Base-by-base conservation (phyloP, 306 rosid genomes). In the Malus fusca region DNA sequence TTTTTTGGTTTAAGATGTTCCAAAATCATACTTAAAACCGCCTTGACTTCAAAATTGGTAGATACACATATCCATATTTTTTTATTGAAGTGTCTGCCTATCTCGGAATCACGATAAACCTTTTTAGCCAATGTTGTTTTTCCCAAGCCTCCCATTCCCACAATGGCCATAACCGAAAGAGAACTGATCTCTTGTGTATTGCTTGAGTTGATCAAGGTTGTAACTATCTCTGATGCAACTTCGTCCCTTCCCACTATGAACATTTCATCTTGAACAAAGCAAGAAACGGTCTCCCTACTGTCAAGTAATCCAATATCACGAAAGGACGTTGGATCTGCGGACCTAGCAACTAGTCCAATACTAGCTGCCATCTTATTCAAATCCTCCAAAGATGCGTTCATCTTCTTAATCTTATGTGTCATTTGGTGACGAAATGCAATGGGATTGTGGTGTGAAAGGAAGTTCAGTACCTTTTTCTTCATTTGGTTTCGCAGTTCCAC, bases 31-130 rank as follows among this genome's bases (percentile, higher is more conserved):
- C 46, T 26, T 52, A 79, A 52, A 30, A 79, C 73, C 7, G 48
- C 12, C 23, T 73, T 73, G 4, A 79, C 60, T 3, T 66, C 63
- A 67, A 79, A 79, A 55, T 43, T n/a, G 19, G 68, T 44, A 1
- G 82, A 79, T 0, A 79, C 78, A 56, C 82, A 79, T 3, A 79
- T 68, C 78, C 82, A 79, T 28, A 73, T 66, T 37, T 21, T 55
- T 30, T 11, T 43, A 35, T 67, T 44, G 11, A 79, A 79, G 23
- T 30, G 58, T 37, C 33, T 37, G 22, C 22, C n/a, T n/a, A 73
- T 51, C 25, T n/a, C 2, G 25, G 30, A 67, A 26, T 73, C 40
- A 56, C 73, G 60, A 71, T 61, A 72, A 0, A 73, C 30, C 0
- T 11, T 33, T 31, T 79, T 73, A 5, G 69, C 63, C 6, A 73